phyloP scores from a whole-genome alignment of 495 filamentous ascomycete genomes.

The Tirmania nivea region DNA sequence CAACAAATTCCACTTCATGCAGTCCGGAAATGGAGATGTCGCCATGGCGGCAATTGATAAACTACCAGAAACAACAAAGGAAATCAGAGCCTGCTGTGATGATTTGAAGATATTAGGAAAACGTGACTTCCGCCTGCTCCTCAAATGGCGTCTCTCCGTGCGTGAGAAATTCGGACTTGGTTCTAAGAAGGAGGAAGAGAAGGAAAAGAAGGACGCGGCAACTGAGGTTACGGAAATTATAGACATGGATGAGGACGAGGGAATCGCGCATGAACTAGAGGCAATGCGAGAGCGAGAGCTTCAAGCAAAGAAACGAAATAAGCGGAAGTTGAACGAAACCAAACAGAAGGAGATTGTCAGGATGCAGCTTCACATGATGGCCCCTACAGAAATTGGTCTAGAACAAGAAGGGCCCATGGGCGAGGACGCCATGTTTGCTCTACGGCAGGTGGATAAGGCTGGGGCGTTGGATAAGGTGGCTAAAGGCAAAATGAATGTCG shows the following conservation, averaged over 20 bases:
- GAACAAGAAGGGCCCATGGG: constrained; percentile 64
- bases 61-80: constrained; percentile 78
- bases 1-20: constrained; percentile 64
- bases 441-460: constrained; percentile 57
- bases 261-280: constrained; percentile 69
- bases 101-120: constrained; percentile 82
- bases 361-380: constrained; percentile 91
- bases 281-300: constrained; percentile 55
- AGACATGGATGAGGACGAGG: constrained; percentile 82
- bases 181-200: constrained; percentile 41
- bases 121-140: constrained; percentile 82
- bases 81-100: constrained; percentile 62
- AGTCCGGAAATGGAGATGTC: constrained; percentile 56
- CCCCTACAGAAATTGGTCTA: constrained; percentile 86
- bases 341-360: constrained; percentile 78
- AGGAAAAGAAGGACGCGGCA: constrained; percentile 25
- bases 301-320: constrained; percentile 52
- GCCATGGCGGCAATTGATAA: constrained; percentile 68
- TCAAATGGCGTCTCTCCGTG: constrained; percentile 78
- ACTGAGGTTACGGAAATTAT: constrained; percentile 38
- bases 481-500: constrained; percentile 51
- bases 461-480: constrained; percentile 46
- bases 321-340: constrained; percentile 65
- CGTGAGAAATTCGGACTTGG: constrained; percentile 70
- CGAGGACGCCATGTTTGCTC: constrained; percentile 57